Conservation (phyloP, 129 eudicot species). For the Lactuca saligna region DNA sequence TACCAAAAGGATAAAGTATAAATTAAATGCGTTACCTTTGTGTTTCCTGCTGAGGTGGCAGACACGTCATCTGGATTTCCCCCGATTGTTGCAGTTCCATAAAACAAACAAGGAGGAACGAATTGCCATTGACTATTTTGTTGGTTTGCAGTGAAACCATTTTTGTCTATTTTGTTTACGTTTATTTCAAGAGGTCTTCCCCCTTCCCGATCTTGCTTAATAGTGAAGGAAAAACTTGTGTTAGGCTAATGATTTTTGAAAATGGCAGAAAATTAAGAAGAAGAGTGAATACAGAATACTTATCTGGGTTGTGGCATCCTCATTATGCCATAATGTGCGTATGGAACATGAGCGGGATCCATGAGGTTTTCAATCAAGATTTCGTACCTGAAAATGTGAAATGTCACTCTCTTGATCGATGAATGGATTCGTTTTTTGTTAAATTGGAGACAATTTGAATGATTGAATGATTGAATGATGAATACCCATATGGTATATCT, state of each 20-base stretch:
- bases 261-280: not conserved
- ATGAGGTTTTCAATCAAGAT: conserved; percentile 75
- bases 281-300: conserved; percentile 35
- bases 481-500: conserved; percentile 81
- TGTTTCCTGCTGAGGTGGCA: conserved; percentile 27
- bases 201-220: conserved; percentile 85
- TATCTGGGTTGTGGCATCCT: conserved; percentile 38
- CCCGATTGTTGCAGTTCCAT: conserved; percentile 43
- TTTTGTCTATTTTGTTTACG: conserved; percentile 42
- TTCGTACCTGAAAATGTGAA: conserved; percentile 68
- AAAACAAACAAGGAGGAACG: conserved; percentile 68
- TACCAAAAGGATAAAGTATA: not conserved
- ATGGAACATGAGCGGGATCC: conserved; percentile 95
- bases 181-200: conserved; percentile 71
- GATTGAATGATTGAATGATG: not conserved
- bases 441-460: not conserved
- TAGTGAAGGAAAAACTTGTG: conserved; percentile 46
- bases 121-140: conserved; percentile 38
- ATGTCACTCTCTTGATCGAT: not conserved
- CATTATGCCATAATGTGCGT: conserved; percentile 81
- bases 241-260: conserved; percentile 29
- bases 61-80: conserved; percentile 35
- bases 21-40: conserved; percentile 36
- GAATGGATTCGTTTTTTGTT: not conserved
- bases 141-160: conserved; percentile 61